These are phyloP conservation scores for Candida sakaeoensis DNA, from an alignment of 805 yeast genomes.

Conservation along the genomic window DNA sequence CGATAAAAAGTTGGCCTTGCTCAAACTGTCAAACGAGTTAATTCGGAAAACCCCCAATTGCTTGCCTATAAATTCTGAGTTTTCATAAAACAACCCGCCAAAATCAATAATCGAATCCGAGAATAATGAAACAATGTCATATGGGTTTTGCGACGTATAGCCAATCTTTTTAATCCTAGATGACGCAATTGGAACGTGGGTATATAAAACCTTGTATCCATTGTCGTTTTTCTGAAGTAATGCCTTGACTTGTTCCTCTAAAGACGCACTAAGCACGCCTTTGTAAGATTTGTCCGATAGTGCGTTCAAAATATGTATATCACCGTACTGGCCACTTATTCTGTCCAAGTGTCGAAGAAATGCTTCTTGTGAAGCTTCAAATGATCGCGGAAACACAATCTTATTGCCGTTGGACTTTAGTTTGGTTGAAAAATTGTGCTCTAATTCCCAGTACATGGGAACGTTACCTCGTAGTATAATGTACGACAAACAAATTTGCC, in stretches of 20 bases:
- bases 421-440: slow-evolving; percentile 35
- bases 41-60: slow-evolving; percentile 51
- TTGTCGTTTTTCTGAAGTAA: slow-evolving; percentile 30
- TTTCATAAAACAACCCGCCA: slow-evolving; percentile 45
- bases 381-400: slow-evolving; percentile 45
- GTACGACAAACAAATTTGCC: slow-evolving; percentile 40
- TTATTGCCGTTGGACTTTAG: slow-evolving; percentile 36
- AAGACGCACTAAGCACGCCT: slow-evolving; percentile 42
- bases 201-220: slow-evolving; percentile 26
- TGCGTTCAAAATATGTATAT: slow-evolving; percentile 48
- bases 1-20: slow-evolving; percentile 47
- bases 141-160: slow-evolving; percentile 29
- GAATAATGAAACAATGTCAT: slow-evolving; percentile 26
- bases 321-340: slow-evolving; percentile 46
- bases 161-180: slow-evolving; percentile 33
- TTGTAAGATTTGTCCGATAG: slow-evolving; percentile 41
- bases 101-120: slow-evolving; percentile 36
- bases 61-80: slow-evolving; percentile 36
- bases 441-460: slow-evolving; percentile 54
- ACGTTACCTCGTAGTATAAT: slow-evolving; percentile 50
- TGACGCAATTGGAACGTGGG: slow-evolving; percentile 30
- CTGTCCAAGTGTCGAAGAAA: slow-evolving; percentile 48
- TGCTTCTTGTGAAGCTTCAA: slow-evolving; percentile 53
- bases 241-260: slow-evolving; percentile 32
- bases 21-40: slow-evolving; percentile 48